Evolutionary conservation across 2,329 filamentous ascomycete genomes (phyloP), one percentile per base, ranked within the genome.

Genomic region (Tolypocladium album): DNA sequence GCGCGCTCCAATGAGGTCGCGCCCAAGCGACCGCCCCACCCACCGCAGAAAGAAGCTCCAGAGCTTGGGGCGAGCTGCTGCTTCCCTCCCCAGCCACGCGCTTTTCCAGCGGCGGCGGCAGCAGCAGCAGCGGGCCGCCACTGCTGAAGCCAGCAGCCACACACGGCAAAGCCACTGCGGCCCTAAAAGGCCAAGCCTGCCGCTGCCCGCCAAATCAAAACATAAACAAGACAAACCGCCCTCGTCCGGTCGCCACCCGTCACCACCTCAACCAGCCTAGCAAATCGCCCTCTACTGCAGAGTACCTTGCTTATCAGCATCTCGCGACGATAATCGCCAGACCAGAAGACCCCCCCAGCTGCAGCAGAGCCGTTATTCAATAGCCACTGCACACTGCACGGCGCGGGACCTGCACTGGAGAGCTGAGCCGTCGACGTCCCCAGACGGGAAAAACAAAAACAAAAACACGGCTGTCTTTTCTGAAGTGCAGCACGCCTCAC

Each of bases 161-260:
- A 22, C 47, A 58, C 43, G 13, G 20, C 40, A 31, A 47, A 24
- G 22, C 45, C 13, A 27, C 45, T 3, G 22, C 12, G 4, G 12
- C 45, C 4, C 22, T 31, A 38, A 38, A 38, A 13, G 27, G 27
- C 27, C 27, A 31, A 31, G 34, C 22, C 45, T 27, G 13, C 12
- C 11, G 22, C 36, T 39, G 50, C 58, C 56, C 17, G 52, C 57
- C 57, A 55, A 58, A 62, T 55, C 61, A 62, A 62, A 61, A 62
- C 59, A 61, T 59, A 61, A 61, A 62, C 61, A 62, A 60, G 56
- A 50, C 47, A 56, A 13, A 13, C 34, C 45, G 11, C 47, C 53
- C 43, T 36, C 38, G 24, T 15, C 40, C 40, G 3, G 40, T 57
- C 47, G 24, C 45, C 27, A 56, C 42, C 53, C 55, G 55, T 59